A percentile compares a stretch with the other conserved stretches of the same genome.
These are phyloP conservation scores for Haematococcus sp. DNA, from an alignment of 139 green algal species.

Conservation along the genomic window DNA sequence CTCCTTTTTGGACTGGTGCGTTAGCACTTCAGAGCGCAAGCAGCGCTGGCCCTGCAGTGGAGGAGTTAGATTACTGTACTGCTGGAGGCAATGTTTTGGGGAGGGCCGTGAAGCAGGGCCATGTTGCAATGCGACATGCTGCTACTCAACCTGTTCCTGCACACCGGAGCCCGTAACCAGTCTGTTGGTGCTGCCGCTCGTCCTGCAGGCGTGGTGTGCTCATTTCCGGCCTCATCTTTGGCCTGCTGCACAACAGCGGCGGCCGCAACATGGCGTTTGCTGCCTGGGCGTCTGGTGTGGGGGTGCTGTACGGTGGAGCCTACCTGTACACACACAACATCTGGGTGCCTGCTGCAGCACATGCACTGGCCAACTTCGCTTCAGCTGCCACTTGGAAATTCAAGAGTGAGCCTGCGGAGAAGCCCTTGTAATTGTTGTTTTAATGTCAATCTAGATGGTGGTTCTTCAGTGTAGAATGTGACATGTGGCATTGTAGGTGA, in stretches of 20 bases:
- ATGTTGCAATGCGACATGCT: too few species aligned
- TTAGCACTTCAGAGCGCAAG: not conserved
- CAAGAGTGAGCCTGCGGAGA: not conserved
- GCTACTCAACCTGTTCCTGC: too few species aligned
- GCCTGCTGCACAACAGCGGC: conserved; percentile 71
- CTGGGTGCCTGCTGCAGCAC: conserved; percentile 60
- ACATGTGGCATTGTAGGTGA: too few species aligned
- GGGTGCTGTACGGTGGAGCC: conserved; percentile 61
- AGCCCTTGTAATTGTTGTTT: too few species aligned
- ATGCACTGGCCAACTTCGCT: conserved; percentile 65
- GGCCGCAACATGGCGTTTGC: conserved; percentile 77
- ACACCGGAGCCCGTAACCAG: too few species aligned
- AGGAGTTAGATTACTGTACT: too few species aligned
- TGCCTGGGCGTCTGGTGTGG: conserved; percentile 68
- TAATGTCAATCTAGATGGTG: too few species aligned
- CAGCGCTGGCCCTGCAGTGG: too few species aligned
- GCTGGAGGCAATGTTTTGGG: too few species aligned
- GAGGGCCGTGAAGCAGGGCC: too few species aligned
- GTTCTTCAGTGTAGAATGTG: too few species aligned
- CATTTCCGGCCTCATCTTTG: conserved; percentile 67
- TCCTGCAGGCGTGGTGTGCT: conserved; percentile 52
- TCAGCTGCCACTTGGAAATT: conserved; percentile 63
- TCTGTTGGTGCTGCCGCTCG: too few species aligned
- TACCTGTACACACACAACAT: conserved; percentile 69
- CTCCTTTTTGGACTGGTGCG: conserved; percentile 59